Evolutionary conservation across 1,284 basidiomycete genomes (phyloP).

Genomic region (Fomitiporia mediterranea): DNA sequence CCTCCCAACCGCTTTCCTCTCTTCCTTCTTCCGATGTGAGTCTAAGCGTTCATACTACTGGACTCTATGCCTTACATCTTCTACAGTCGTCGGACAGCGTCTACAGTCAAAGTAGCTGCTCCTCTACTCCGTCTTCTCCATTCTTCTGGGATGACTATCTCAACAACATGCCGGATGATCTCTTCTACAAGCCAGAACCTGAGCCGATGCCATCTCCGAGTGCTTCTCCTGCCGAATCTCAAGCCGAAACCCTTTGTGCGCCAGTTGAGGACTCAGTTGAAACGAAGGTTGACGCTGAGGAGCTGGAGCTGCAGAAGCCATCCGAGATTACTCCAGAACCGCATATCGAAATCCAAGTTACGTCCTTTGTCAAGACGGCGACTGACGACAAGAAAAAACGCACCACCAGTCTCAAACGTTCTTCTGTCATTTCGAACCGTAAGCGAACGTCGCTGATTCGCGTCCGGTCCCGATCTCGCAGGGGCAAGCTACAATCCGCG

Average conservation of each 20-base stretch:
- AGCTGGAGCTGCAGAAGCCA: not conserved
- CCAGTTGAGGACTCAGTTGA: too few species aligned
- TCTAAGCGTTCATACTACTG: not conserved
- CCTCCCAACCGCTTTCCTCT: not conserved
- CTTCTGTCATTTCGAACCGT: not conserved
- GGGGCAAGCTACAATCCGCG: too few species aligned
- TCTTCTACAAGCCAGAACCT: constrained; percentile 4
- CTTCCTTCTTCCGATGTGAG: not conserved
- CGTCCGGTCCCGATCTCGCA: too few species aligned
- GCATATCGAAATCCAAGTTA: not conserved
- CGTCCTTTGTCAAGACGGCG: too few species aligned
- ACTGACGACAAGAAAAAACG: too few species aligned
- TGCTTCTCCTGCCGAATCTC: too few species aligned
- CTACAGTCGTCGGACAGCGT: not conserved
- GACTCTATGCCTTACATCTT: not conserved
- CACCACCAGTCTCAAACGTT: too few species aligned
- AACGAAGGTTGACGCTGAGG: too few species aligned
- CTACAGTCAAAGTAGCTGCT: not conserved
- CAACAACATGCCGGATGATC: not conserved
- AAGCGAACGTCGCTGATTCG: too few species aligned
- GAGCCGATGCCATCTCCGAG: not conserved
- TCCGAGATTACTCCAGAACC: not conserved
- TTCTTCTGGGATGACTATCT: not conserved
- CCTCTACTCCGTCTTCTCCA: not conserved
- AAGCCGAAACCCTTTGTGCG: too few species aligned